Evolutionary conservation across 768 basidiomycete species (phyloP).

Genomic region (Lenzites betulinus): DNA sequence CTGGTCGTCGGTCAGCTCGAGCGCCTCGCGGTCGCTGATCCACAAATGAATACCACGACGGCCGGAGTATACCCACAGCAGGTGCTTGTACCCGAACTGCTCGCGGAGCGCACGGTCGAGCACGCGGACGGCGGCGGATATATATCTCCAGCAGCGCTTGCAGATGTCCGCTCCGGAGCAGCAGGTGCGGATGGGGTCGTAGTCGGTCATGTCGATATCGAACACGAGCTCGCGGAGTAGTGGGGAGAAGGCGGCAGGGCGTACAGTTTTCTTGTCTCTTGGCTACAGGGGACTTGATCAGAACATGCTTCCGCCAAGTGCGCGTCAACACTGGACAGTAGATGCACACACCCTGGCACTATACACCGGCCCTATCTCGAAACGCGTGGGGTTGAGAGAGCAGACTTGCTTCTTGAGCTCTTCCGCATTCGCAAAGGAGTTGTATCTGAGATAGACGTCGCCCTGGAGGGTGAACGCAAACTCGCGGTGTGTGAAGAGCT

Average conservation of each 20-base stretch:
- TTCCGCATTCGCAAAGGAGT: conserved; percentile 82
- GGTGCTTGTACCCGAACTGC: conserved; percentile 87
- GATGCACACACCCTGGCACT: conserved; percentile 66
- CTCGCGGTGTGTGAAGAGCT: conserved; percentile 90
- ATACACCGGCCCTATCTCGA: conserved; percentile 97
- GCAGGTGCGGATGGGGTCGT: conserved; percentile 93
- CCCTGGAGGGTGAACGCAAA: conserved; percentile 92
- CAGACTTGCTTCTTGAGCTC: conserved; percentile 92
- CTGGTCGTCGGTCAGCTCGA: conserved; percentile 90
- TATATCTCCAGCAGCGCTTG: conserved; percentile 91
- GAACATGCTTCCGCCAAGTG: too few relatives aligned
- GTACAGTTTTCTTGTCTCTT: conserved; percentile 82
- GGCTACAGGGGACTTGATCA: conserved; percentile 71
- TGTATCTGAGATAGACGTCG: conserved; percentile 93
- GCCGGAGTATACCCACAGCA: conserved; percentile 98
- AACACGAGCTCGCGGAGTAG: conserved; percentile 91
- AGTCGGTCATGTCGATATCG: conserved; percentile 99
- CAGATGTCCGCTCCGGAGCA: conserved; percentile 92
- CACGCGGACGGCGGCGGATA: conserved; percentile 87
- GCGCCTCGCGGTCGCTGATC: conserved; percentile 88
- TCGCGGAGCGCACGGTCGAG: conserved; percentile 78
- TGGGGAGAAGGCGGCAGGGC: conserved; percentile 66
- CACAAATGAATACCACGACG: conserved; percentile 98
- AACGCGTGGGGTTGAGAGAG: conserved; percentile 84
- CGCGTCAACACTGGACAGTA: too few relatives aligned